Evolutionary conservation across 805 yeast species (phyloP).

Genomic region (Hanseniaspora valbyensis): DNA sequence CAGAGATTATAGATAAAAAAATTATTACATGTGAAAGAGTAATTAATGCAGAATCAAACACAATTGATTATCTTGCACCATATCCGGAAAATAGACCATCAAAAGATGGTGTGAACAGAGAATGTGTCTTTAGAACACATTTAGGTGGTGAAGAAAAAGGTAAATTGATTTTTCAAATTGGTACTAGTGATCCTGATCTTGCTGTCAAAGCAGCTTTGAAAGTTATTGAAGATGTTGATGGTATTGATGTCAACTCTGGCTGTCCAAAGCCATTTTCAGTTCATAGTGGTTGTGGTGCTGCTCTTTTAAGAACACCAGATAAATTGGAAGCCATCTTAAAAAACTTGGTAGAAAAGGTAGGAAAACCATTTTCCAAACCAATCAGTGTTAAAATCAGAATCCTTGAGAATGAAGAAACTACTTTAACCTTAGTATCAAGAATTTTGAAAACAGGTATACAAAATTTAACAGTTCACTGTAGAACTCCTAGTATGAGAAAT

Average conservation of each 20-base stretch:
- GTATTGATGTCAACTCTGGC: constrained; percentile 89
- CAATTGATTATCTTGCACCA: constrained; percentile 46
- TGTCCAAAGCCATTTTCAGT: constrained; percentile 94
- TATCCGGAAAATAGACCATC: constrained; percentile 30
- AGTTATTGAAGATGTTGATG: constrained; percentile 78
- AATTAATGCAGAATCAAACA: constrained; percentile 44
- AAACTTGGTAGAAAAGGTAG: constrained; percentile 66
- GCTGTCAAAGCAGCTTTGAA: constrained; percentile 82
- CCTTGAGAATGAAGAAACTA: constrained; percentile 49
- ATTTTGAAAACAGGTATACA: constrained; percentile 68
- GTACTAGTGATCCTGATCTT: constrained; percentile 68
- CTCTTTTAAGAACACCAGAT: constrained; percentile 73
- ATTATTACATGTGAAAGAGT: constrained; percentile 57
- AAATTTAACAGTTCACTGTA: constrained; percentile 82
- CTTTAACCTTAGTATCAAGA: constrained; percentile 47
- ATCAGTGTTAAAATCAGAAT: constrained; percentile 85
- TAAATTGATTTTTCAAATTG: constrained; percentile 76
- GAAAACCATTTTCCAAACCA: constrained; percentile 62
- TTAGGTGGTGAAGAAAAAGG: constrained; percentile 50
- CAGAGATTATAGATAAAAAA: constrained; percentile 86
- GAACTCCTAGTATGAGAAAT: constrained; percentile 80
- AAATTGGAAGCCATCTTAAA: constrained; percentile 55
- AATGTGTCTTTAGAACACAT: constrained; percentile 59
- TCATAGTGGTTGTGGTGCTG: constrained; percentile 98
- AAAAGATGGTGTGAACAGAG: constrained; percentile 38